These are phyloP conservation scores for Odontarrhena argentea DNA, from an alignment of 345 rosid genomes.

Conservation along the genomic window DNA sequence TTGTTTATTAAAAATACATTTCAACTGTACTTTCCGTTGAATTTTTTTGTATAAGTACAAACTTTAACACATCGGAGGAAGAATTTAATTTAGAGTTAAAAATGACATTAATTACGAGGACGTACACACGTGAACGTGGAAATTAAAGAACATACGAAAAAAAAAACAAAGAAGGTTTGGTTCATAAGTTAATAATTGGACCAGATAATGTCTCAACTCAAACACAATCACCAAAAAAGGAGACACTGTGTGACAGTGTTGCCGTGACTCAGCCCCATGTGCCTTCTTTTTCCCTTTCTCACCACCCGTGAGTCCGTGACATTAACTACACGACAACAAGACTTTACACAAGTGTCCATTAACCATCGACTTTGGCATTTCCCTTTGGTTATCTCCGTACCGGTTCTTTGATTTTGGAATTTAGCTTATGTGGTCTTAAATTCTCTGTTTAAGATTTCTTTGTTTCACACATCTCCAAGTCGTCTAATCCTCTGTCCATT, in stretches of 20 bases:
- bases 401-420: conserved; percentile 33
- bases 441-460: conserved; percentile 20
- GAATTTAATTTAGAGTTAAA: too few relatives aligned
- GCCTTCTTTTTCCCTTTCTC: conserved; percentile 37
- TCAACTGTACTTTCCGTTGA: too few relatives aligned
- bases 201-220: conserved; percentile 26
- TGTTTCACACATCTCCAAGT: conserved; percentile 23
- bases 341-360: conserved; percentile 18
- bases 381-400: conserved; percentile 22
- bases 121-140: too few relatives aligned
- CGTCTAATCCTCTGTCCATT: background rate
- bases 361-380: conserved; percentile 29
- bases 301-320: conserved; percentile 31
- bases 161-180: too few relatives aligned
- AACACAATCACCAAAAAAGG: conserved; percentile 35
- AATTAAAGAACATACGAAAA: too few relatives aligned
- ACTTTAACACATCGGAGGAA: too few relatives aligned
- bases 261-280: conserved; percentile 45
- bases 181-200: conserved; percentile 11
- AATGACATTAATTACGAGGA: too few relatives aligned
- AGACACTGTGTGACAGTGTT: conserved; percentile 25
- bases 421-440: conserved; percentile 34
- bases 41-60: too few relatives aligned
- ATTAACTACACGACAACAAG: conserved; percentile 29
- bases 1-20: too few relatives aligned